These are phyloP conservation scores for Pseudogymnoascus sp. DNA, from an alignment of 2,329 filamentous ascomycete genomes.

Conservation along the genomic window DNA sequence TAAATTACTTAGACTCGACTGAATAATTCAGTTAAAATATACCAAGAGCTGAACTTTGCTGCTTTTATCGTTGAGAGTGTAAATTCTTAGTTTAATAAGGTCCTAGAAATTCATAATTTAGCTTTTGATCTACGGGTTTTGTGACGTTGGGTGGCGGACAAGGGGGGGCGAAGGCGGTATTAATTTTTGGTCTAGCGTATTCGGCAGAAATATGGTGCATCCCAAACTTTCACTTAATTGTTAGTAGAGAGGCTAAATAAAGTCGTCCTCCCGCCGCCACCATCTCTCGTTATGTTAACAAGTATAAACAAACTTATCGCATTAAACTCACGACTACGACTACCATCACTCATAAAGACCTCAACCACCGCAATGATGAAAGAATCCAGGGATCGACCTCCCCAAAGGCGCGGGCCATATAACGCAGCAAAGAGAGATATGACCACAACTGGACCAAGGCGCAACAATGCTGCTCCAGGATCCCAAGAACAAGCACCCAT, in stretches of 20 bases:
- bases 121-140: not conserved
- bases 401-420: constrained; percentile 1
- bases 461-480: constrained; percentile 6
- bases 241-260: constrained; percentile 1
- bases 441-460: constrained; percentile 5
- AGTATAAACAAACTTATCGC: constrained; percentile 1
- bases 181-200: not conserved
- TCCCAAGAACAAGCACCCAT: not conserved
- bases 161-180: not conserved
- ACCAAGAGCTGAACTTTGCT: not conserved
- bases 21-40: not conserved
- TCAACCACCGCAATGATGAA: constrained; percentile 9
- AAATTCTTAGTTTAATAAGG: not conserved
- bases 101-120: not conserved
- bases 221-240: not conserved
- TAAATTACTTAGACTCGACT: not conserved
- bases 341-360: not conserved
- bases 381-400: constrained; percentile 3
- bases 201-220: not conserved
- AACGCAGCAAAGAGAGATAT: constrained; percentile 1
- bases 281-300: constrained; percentile 1
- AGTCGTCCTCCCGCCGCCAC: constrained; percentile 6
- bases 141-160: not conserved
- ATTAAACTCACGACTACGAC: not conserved
- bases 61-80: not conserved